phyloP scores from a whole-genome alignment of 1,284 basidiomycete species.

The Moesziomyces sp. region DNA sequence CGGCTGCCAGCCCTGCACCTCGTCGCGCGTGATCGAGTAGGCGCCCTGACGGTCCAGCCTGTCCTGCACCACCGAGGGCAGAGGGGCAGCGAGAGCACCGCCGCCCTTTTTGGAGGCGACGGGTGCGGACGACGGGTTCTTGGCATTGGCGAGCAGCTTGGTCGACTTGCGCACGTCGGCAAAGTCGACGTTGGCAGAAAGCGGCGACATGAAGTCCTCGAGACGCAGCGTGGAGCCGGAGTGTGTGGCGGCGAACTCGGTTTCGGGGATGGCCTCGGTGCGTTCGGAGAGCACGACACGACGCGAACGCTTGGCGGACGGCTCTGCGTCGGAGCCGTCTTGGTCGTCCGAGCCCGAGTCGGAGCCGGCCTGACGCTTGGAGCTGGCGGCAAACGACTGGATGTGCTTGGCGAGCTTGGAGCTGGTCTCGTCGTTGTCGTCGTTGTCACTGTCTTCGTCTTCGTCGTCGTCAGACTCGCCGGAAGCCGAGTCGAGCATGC shows the following conservation, averaged over 20 bases:
- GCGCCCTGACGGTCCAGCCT: conserved; percentile 91
- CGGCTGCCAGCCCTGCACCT: conserved; percentile 91
- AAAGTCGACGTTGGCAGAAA: conserved; percentile 68
- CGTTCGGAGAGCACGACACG: conserved; percentile 75
- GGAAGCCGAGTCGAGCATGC: conserved; percentile 58
- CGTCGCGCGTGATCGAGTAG: conserved; percentile 89
- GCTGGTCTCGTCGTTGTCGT: conserved; percentile 46
- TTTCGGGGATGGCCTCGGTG: conserved; percentile 80
- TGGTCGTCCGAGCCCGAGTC: conserved; percentile 23
- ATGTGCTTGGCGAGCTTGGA: conserved; percentile 43
- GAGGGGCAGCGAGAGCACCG: conserved; percentile 82
- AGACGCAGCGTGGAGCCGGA: conserved; percentile 66
- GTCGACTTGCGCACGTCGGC: conserved; percentile 50
- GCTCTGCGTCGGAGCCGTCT: conserved; percentile 22
- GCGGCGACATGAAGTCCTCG: conserved; percentile 80
- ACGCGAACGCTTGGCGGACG: conserved; percentile 71
- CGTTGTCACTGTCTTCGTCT: conserved; percentile 19
- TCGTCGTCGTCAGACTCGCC: conserved; percentile 24
- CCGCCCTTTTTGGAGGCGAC: conserved; percentile 71
- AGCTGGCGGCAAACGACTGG: conserved; percentile 32
- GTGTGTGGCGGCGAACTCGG: conserved; percentile 65
- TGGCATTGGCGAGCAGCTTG: conserved; percentile 37
- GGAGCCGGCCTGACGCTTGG: conserved; percentile 20
- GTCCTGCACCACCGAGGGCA: conserved; percentile 87
- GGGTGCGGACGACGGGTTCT: conserved; percentile 69